A percentile compares a stretch with the other conserved stretches of the same genome.
Conservation (phyloP, 2,329 filamentous ascomycete genomes). For the Diplodia intermedia region DNA sequence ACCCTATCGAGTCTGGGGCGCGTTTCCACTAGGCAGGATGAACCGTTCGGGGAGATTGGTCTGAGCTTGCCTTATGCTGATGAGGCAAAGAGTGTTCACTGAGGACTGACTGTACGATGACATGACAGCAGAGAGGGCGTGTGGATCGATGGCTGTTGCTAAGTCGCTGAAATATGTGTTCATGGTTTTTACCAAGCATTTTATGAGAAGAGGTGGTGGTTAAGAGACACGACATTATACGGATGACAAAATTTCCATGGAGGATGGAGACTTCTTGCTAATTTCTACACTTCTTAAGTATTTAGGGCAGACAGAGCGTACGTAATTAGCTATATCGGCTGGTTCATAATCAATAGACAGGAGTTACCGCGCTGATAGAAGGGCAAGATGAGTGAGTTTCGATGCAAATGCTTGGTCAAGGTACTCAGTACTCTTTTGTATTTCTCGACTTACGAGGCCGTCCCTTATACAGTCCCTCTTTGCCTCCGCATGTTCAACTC, state of each 20-base stretch:
- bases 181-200: background rate
- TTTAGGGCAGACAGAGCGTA: background rate
- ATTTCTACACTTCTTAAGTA: no score
- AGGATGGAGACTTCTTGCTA: background rate
- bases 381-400: background rate
- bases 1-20: constrained; percentile 63
- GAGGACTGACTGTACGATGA: background rate
- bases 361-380: background rate
- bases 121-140: background rate
- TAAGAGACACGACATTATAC: background rate
- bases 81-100: background rate
- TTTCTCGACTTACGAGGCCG: background rate
- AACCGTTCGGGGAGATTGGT: constrained; percentile 50
- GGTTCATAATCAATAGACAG: background rate
- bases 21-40: constrained; percentile 67
- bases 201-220: no score
- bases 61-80: constrained; percentile 22
- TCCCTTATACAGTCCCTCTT: background rate
- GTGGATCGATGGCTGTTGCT: background rate
- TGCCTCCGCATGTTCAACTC: background rate
- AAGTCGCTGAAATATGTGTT: background rate
- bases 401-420: background rate
- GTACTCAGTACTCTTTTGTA: background rate
- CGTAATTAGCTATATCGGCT: background rate
- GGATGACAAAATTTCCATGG: background rate